Evolutionary conservation across 306 rosid species (phyloP), one percentile per base, ranked within the genome.

Genomic region (Inga leiocalycina): DNA sequence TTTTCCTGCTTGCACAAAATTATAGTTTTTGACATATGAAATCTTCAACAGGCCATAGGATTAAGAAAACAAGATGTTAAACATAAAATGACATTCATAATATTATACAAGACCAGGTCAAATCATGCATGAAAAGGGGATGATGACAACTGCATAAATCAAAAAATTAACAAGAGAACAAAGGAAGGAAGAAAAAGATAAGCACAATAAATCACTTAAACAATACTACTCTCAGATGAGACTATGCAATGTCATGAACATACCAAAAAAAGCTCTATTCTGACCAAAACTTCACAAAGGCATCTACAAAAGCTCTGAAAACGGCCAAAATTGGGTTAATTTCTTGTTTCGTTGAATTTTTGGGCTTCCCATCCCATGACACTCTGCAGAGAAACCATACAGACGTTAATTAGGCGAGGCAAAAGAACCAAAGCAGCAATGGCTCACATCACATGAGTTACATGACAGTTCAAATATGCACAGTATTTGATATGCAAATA

Each of bases 271-370:
- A 15, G 17, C 70, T 79, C 91, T 86, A 96, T 69, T 87, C 94
- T 3, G 98, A 86, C 95, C 97, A 97, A 88, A 94, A 88, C 80
- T 91, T 94, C 71, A 87, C 89, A 32, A 97, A 79, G 27, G 97
- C 93, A 22, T 87, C 85, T 19, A 90, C 79, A 59, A 90, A 84
- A 32, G 89, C 88, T 83, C 85, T 94, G 41, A 92, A 74, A 46
- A 88, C 80, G 51, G 83, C 87, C 62, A 91, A 75, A 75, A 97
- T 66, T 4, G 95, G 95, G 83, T 91, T 92, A 74, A 57, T 69
- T 82, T 87, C 89, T 35, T 65, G 85, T 77, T 85, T 92, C 32
- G 32, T 75, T 0, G 94, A 74, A 16, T 76, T 87, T 71, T 84
- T 88, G 2, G 91, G 74, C 24, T 37, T 76, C 74, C 89, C 91